Evolutionary conservation across 495 filamentous ascomycete genomes (phyloP).

Genomic region (Aspergillus saccharolyticus): DNA sequence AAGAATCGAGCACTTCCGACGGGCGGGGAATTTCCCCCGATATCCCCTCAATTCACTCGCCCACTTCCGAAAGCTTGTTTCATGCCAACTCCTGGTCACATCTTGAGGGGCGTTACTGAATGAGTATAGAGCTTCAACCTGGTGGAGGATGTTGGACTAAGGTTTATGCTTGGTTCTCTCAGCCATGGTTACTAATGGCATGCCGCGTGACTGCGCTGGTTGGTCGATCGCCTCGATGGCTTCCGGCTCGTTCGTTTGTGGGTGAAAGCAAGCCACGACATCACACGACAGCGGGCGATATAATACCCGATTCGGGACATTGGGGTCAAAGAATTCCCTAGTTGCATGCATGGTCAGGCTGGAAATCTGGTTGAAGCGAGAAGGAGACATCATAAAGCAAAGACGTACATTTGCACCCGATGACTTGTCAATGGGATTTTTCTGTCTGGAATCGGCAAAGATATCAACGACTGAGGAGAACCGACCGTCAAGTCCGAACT

Average conservation of each 20-base stretch:
- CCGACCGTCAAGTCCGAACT: neutral
- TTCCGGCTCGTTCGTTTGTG: neutral
- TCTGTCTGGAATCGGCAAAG: constrained; percentile 2
- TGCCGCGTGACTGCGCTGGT: no score
- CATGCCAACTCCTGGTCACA: neutral
- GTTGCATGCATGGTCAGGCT: neutral
- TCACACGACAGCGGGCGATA: constrained; percentile 3
- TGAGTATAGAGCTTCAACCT: no score
- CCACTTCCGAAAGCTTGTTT: neutral
- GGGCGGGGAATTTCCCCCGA: neutral
- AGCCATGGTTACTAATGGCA: no score
- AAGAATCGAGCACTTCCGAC: neutral
- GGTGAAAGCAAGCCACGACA: neutral
- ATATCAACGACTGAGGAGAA: neutral
- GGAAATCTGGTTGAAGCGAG: neutral
- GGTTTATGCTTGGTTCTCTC: no score
- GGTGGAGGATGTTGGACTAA: no score
- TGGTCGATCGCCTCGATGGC: constrained; percentile 1
- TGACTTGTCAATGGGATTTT: constrained; percentile 1
- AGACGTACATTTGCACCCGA: constrained; percentile 10
- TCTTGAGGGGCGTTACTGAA: no score
- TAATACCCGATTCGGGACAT: neutral
- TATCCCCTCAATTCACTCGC: neutral
- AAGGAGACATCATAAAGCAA: neutral
- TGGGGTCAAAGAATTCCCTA: constrained; percentile 4